Conservation (phyloP, 2,329 filamentous ascomycete genomes). For the Alternaria novae-zelandiae region DNA sequence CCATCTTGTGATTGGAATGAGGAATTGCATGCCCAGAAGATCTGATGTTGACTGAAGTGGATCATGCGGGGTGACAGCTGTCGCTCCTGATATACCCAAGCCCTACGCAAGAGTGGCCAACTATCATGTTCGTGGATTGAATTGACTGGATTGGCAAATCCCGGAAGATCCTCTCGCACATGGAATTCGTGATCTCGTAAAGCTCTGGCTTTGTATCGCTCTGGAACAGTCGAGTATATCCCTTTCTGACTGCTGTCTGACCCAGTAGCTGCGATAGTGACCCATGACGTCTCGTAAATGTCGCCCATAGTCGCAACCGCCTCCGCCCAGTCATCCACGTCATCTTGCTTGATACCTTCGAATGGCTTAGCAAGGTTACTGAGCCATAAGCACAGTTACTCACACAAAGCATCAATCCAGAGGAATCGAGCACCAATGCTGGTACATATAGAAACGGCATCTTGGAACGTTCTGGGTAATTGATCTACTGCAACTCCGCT, state of each 20-base stretch:
- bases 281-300: not conserved
- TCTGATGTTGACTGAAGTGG: not conserved
- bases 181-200: not conserved
- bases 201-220: not conserved
- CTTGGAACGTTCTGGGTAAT: not conserved
- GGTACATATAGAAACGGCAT: not conserved
- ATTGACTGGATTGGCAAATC: no score
- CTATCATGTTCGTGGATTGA: not conserved
- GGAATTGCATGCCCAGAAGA: not conserved
- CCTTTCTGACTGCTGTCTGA: not conserved
- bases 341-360: not conserved
- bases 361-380: no score
- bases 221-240: not conserved
- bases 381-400: no score
- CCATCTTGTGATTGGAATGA: not conserved
- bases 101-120: not conserved
- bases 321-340: not conserved
- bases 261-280: not conserved
- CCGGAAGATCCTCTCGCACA: not conserved
- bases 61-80: not conserved
- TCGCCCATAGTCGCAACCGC: not conserved
- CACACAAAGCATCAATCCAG: not conserved
- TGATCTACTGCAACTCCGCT: accelerated
- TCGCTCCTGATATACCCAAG: not conserved
- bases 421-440: accelerated